These are phyloP conservation scores for Dactylellina cionopaga DNA, from an alignment of 2,329 filamentous ascomycete species.

Conservation along the genomic window DNA sequence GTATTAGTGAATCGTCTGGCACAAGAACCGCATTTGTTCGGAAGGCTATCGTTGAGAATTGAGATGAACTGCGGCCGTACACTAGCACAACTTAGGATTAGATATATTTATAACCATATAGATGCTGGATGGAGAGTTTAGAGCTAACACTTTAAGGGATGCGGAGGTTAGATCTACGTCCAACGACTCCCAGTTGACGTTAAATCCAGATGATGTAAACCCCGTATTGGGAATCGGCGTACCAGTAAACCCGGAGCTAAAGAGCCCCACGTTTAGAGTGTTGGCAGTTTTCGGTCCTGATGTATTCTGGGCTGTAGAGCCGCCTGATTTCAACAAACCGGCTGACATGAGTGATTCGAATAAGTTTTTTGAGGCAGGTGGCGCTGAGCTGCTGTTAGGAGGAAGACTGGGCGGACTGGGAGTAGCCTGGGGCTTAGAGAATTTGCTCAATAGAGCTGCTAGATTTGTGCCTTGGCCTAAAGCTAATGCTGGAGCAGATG, in stretches of 20 bases:
- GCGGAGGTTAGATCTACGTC: slow-evolving; percentile 34
- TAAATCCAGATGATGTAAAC: slow-evolving; percentile 57
- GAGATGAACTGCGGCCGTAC: slow-evolving; percentile 78
- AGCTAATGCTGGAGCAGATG: slow-evolving; percentile 60
- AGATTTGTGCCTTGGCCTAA: slow-evolving; percentile 55
- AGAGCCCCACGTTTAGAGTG: slow-evolving; percentile 13
- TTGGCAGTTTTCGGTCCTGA: slow-evolving; percentile 29
- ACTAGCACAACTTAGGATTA: slow-evolving; percentile 62
- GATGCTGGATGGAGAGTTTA: neutral
- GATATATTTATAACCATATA: slow-evolving; percentile 31
- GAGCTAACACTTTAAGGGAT: slow-evolving; percentile 34
- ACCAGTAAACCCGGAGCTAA: slow-evolving; percentile 50
- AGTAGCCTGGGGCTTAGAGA: slow-evolving; percentile 21
- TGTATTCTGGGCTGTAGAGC: slow-evolving; percentile 8
- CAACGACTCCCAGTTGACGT: slow-evolving; percentile 57
- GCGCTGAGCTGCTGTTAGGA: neutral
- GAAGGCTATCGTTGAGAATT: slow-evolving; percentile 80
- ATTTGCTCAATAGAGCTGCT: slow-evolving; percentile 22
- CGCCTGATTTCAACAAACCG: slow-evolving; percentile 40
- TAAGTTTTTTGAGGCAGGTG: slow-evolving; percentile 27
- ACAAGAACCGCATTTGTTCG: slow-evolving; percentile 89
- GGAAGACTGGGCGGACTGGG: neutral
- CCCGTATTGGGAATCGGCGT: slow-evolving; percentile 61
- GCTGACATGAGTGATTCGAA: slow-evolving; percentile 55
- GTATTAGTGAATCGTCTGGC: slow-evolving; percentile 84